A percentile compares a stretch with the other conserved stretches of the same genome.
Conservation (phyloP, 805 yeast genomes). For the Wickerhamomyces pijperi region DNA sequence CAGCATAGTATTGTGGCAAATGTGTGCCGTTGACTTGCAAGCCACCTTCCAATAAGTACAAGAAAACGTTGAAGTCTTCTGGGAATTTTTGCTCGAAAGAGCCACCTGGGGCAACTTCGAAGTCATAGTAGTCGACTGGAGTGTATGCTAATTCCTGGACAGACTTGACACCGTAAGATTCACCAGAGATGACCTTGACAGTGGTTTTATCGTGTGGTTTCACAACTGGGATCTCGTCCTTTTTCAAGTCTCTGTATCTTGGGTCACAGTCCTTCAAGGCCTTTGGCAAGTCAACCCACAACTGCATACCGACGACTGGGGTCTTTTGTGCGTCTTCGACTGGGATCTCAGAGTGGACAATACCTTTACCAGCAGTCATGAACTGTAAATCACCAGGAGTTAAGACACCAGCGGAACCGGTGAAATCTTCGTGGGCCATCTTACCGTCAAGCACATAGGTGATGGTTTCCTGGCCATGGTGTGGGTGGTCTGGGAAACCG, state of each 20-base stretch:
- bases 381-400: constrained; percentile 81
- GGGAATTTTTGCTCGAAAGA: constrained; percentile 49
- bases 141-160: constrained; percentile 61
- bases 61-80: constrained; percentile 51
- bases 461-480: constrained; percentile 75
- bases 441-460: constrained; percentile 56
- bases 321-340: constrained; percentile 36
- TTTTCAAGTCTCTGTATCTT: constrained; percentile 66
- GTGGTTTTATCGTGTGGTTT: constrained; percentile 51
- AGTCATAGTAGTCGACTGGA: constrained; percentile 67
- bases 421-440: constrained; percentile 77
- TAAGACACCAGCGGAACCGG: constrained; percentile 71
- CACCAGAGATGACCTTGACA: constrained; percentile 71
- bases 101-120: constrained; percentile 54
- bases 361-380: constrained; percentile 89
- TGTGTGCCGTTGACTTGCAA: constrained; percentile 33
- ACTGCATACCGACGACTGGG: constrained; percentile 60
- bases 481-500: constrained; percentile 82
- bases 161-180: constrained; percentile 64
- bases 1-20: constrained; percentile 36
- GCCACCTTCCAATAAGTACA: constrained; percentile 57
- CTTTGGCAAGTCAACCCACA: constrained; percentile 80
- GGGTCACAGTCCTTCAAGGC: constrained; percentile 54
- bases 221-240: constrained; percentile 60
- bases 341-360: constrained; percentile 84